phyloP scores from a whole-genome alignment of 768 basidiomycete species.

The Pleurotus tuber-regium region DNA sequence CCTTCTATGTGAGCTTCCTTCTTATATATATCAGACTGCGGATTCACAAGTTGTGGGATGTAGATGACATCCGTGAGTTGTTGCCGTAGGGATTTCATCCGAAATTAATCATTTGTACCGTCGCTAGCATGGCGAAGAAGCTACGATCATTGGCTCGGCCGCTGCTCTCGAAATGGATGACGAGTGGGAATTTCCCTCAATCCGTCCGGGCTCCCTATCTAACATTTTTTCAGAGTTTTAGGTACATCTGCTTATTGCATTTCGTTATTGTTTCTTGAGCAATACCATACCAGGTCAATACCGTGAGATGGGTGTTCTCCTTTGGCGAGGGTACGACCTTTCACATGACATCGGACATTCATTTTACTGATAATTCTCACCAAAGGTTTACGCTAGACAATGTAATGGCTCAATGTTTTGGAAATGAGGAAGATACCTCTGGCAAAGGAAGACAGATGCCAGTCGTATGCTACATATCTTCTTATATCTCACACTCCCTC shows the following conservation, averaged over 20 bases:
- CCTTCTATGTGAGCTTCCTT: conserved; percentile 69
- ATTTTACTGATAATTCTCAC: background rate
- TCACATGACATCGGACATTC: background rate
- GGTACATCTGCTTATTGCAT: conserved; percentile 37
- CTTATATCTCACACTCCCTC: conserved; percentile 7
- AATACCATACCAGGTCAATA: conserved; percentile 66
- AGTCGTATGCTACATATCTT: conserved; percentile 53
- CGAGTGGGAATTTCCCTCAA: conserved; percentile 54
- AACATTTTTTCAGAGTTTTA: conserved; percentile 54
- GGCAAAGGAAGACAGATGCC: conserved; percentile 94
- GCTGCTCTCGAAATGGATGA: conserved; percentile 81
- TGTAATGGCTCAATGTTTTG: conserved; percentile 93
- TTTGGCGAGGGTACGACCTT: conserved; percentile 63
- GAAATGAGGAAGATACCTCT: conserved; percentile 74
- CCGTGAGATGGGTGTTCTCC: conserved; percentile 85
- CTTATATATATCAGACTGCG: too few species aligned
- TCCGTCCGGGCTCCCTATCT: background rate
- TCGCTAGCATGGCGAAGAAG: conserved; percentile 83
- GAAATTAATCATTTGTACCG: background rate
- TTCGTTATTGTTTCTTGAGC: background rate
- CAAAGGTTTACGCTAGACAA: conserved; percentile 59
- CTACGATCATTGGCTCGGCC: conserved; percentile 84
- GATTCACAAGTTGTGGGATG: too few species aligned
- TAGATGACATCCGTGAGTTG: conserved; percentile 81
- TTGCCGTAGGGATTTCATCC: background rate